These are phyloP conservation scores for Fusarium metavorans DNA, from an alignment of 2,329 filamentous ascomycete genomes.

Conservation along the genomic window DNA sequence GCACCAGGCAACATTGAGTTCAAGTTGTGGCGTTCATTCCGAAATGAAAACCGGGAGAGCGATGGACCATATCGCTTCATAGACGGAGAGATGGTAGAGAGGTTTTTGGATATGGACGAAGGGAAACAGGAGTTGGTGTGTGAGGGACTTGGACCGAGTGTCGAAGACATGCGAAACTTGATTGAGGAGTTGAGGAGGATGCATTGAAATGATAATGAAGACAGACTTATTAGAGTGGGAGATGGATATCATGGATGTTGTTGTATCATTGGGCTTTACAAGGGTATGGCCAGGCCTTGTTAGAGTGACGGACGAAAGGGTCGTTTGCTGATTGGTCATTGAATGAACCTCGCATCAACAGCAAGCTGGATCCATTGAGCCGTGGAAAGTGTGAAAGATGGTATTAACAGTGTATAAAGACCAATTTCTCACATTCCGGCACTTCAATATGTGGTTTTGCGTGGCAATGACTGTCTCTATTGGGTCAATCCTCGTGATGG, in stretches of 20 bases:
- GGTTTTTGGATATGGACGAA: constrained; percentile 80
- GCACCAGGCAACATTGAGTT: constrained; percentile 82
- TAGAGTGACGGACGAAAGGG: constrained; percentile 41
- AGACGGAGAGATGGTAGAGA: constrained; percentile 90
- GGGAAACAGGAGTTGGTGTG: constrained; percentile 65
- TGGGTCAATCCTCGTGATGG: constrained; percentile 7
- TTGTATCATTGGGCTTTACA: not conserved
- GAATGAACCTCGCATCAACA: not conserved
- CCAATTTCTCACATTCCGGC: not conserved
- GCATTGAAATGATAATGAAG: constrained; percentile 57
- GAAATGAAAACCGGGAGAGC: constrained; percentile 77
- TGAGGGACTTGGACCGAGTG: constrained; percentile 67
- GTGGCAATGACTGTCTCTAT: constrained; percentile 1
- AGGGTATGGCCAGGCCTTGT: not conserved
- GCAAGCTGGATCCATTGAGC: constrained; percentile 26
- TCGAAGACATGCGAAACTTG: constrained; percentile 72
- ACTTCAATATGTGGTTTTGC: not conserved
- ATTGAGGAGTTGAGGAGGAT: constrained; percentile 73
- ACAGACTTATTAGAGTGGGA: not conserved
- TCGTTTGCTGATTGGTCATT: constrained; percentile 39
- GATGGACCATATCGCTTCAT: constrained; percentile 88
- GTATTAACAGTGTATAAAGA: not conserved
- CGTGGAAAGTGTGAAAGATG: not conserved
- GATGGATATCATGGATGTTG: not conserved
- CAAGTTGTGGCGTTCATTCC: constrained; percentile 83